A percentile compares a stretch with the other conserved stretches of the same genome.
Evolutionary conservation across 805 yeast genomes (phyloP).

Genomic region (Tetrapisispora pingtungensis): DNA sequence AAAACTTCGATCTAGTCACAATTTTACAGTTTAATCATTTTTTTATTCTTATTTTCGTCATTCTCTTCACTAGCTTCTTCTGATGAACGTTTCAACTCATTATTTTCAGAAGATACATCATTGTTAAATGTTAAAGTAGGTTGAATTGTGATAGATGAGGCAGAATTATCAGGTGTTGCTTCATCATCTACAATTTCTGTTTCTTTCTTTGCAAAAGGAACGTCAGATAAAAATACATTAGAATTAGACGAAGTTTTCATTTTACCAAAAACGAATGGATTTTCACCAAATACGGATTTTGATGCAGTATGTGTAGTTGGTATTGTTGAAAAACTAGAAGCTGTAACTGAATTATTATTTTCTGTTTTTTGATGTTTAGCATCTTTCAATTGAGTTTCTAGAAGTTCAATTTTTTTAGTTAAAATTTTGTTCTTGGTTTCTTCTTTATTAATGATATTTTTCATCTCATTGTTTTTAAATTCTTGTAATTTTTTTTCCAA

Average conservation of each 20-base stretch:
- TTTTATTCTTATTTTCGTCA: conserved; percentile 1
- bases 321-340: neutral
- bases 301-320: neutral
- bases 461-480: conserved; percentile 19
- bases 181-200: neutral
- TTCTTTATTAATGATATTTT: conserved; percentile 22
- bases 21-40: neutral
- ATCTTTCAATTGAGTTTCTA: conserved; percentile 14
- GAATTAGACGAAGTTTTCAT: neutral
- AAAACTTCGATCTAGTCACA: neutral
- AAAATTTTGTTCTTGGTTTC: conserved; percentile 23
- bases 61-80: conserved; percentile 7
- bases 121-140: conserved; percentile 1
- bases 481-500: conserved; percentile 2
- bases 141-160: conserved; percentile 1
- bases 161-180: neutral
- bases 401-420: conserved; percentile 23
- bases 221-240: neutral
- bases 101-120: conserved; percentile 3
- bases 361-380: conserved; percentile 13
- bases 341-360: conserved; percentile 2
- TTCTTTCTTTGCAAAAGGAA: neutral
- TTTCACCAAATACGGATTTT: neutral
- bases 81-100: conserved; percentile 9
- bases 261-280: neutral